Conservation (phyloP, 306 rosid genomes). For the Acmispon strigosus region DNA sequence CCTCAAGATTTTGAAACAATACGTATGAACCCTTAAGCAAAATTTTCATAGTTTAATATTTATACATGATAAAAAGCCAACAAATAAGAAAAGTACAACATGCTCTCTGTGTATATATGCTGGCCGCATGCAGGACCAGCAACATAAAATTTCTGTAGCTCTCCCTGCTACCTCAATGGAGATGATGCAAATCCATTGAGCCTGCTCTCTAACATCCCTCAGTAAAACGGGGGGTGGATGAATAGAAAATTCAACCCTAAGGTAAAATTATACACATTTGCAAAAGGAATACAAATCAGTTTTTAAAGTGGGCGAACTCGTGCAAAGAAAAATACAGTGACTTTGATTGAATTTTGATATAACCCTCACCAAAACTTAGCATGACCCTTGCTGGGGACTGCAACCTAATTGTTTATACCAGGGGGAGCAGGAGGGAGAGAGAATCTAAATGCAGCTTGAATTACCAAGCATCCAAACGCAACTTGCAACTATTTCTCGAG, state of each 20-base stretch:
- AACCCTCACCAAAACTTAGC: constrained; percentile 19
- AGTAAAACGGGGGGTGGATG: constrained; percentile 29
- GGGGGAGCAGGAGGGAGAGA: not conserved
- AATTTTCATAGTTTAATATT: constrained; percentile 40
- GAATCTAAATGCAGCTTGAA: too few relatives aligned
- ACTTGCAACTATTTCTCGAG: not conserved
- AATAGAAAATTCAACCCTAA: constrained; percentile 39
- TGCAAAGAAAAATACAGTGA: constrained; percentile 8
- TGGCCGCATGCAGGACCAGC: constrained; percentile 36
- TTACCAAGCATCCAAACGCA: constrained; percentile 10
- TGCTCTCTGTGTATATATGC: constrained; percentile 27
- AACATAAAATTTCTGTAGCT: constrained; percentile 29
- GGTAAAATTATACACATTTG: constrained; percentile 60
- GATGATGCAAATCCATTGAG: constrained; percentile 23
- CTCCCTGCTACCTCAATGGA: constrained; percentile 31
- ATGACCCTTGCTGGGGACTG: constrained; percentile 18
- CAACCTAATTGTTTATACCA: constrained; percentile 17
- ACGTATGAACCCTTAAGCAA: constrained; percentile 27
- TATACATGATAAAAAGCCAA: constrained; percentile 48
- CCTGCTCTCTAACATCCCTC: constrained; percentile 34
- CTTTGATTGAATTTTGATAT: constrained; percentile 14
- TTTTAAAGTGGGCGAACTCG: constrained; percentile 22
- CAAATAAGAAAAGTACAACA: constrained; percentile 44
- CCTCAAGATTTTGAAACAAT: not conserved
- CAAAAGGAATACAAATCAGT: constrained; percentile 38